phyloP scores from a whole-genome alignment of 1,284 basidiomycete genomes.

The Fereydounia khargensis region DNA sequence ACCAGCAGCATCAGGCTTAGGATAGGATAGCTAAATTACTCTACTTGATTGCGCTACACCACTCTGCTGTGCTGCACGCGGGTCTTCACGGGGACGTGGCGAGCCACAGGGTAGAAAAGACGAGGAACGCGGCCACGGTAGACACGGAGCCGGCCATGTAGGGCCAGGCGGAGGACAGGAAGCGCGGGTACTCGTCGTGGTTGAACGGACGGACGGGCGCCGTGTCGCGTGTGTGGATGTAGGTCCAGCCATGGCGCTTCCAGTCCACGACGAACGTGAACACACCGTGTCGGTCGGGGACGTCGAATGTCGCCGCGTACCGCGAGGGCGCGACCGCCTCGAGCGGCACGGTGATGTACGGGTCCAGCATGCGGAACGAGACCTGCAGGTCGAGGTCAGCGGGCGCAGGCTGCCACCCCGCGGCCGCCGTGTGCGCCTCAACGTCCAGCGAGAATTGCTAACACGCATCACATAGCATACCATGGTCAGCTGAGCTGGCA shows the following conservation, averaged over 20 bases:
- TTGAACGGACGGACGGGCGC: constrained; percentile 87
- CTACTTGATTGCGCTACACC: background rate
- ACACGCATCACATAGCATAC: too few species aligned
- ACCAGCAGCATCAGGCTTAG: too few species aligned
- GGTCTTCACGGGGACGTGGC: constrained; percentile 10
- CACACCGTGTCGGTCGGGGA: constrained; percentile 92
- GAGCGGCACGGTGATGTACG: constrained; percentile 46
- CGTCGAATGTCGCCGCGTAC: constrained; percentile 76
- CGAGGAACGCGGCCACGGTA: constrained; percentile 76
- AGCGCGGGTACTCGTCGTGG: constrained; percentile 91
- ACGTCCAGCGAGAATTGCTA: constrained; percentile 71
- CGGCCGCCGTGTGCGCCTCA: constrained; percentile 65
- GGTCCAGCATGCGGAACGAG: constrained; percentile 97
- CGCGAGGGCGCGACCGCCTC: constrained; percentile 8
- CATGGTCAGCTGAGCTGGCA: too few species aligned
- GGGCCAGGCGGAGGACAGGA: constrained; percentile 89
- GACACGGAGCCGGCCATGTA: constrained; percentile 88
- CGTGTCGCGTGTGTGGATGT: constrained; percentile 69
- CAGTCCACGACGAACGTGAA: constrained; percentile 92
- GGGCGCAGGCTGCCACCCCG: constrained; percentile 71
- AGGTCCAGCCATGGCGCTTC: constrained; percentile 79
- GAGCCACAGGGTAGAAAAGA: constrained; percentile 82
- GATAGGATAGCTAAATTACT: too few species aligned
- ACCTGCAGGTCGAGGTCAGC: constrained; percentile 77
- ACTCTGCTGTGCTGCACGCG: constrained; percentile 9